Evolutionary conservation across 805 yeast genomes (phyloP).

Genomic region (Tetrapisispora pingtungensis): DNA sequence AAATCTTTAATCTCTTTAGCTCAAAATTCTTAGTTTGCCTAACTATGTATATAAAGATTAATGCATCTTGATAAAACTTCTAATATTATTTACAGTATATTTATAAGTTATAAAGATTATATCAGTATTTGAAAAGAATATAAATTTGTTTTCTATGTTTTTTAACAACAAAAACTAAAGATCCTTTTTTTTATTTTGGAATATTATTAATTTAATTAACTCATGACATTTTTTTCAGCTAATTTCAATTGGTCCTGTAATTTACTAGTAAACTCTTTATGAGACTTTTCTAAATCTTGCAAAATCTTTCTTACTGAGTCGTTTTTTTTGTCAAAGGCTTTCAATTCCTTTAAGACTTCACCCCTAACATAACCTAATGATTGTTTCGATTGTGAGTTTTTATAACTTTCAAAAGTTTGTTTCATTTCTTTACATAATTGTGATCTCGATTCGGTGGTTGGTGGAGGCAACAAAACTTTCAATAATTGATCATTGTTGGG

Average conservation of each 20-base stretch:
- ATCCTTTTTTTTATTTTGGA: neutral
- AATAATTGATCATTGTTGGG: constrained; percentile 63
- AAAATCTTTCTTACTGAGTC: constrained; percentile 47
- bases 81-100: neutral
- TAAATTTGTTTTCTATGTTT: no score
- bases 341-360: constrained; percentile 46
- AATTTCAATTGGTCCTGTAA: constrained; percentile 46
- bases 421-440: constrained; percentile 53
- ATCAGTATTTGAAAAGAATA: neutral
- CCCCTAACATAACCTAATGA: constrained; percentile 52
- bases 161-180: no score
- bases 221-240: constrained; percentile 39
- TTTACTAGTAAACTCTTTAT: constrained; percentile 52
- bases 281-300: constrained; percentile 57
- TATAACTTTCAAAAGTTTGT: constrained; percentile 52
- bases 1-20: constrained; percentile 47
- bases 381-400: constrained; percentile 37
- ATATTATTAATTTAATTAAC: constrained; percentile 3
- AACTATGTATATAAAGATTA: neutral
- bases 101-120: neutral
- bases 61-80: neutral
- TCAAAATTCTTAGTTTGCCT: constrained; percentile 27
- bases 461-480: constrained; percentile 64
- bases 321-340: constrained; percentile 40
- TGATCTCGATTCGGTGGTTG: constrained; percentile 54